Conservation (phyloP, 176 grass and related monocot species). For the barley (Hordeum vulgare) region MorexV3_pseudomolecules_assembly NC_058523.1:477727231-477727730, state of each 20-base stretch:
- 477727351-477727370: not conserved
- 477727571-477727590: not conserved
- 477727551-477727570: not conserved
- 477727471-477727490: conserved; percentile 6
- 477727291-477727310: conserved; percentile 2
- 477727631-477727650: too few relatives aligned
- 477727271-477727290: conserved; percentile 30
- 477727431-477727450: conserved; percentile 14
- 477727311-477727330: conserved; percentile 2
- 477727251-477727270: not conserved
- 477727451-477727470: not conserved
- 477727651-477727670: too few relatives aligned
- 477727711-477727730: too few relatives aligned
- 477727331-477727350: conserved; percentile 41
- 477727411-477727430: conserved; percentile 35
- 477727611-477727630: too few relatives aligned
- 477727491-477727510: not conserved
- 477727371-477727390: conserved; percentile 45
- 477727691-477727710: too few relatives aligned
- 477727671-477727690: too few relatives aligned
- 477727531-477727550: not conserved
- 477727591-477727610: too few relatives aligned
- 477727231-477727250: not conserved
- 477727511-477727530: not conserved
- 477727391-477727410: conserved; percentile 37